Base-by-base conservation (phyloP, 352 stramenopile genomes). In the Thalassiosira exigua region DNA sequence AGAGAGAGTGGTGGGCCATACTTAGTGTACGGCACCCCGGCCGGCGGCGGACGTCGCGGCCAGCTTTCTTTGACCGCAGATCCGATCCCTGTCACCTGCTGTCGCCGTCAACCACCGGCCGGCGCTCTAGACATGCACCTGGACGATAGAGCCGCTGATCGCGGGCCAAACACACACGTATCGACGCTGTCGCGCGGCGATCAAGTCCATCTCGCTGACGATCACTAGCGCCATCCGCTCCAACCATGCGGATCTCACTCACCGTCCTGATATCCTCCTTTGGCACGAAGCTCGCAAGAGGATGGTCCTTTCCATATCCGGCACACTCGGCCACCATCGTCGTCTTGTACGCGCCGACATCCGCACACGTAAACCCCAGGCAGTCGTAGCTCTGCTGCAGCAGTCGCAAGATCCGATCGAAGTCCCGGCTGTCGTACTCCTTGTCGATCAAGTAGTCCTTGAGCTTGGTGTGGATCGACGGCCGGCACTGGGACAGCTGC, bases 301-400 rank as follows among this genome's bases (percentile, higher is more conserved):
- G 59, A 58, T 75, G 60, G n/a, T 58, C 62, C 12, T 29, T 1
- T 46, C 68, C 60, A 30, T 77, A 76, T 12, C 66, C 75, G 12
- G 56, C 57, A 65, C 75, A 79, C 50, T 79, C 51, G 33, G 69
- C 73, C 3, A 85, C 39, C 33, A 66, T 27, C 44, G 50, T 42
- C 22, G 48, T 51, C 1, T 66, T 68, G 30, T 78, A 85, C 32
- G 68, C 48, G 53, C 87, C 87, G 46, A 93, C 75, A 70, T 93
- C 85, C 19, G 67, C 39, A 65, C 87, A 93, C 4, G 61, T 81
- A 50, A 93, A 78, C 19, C 85, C 87, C 68, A 93, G 82, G 27
- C 87, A 93, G 56, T 86, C 68, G 52, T 89, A 90, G 7, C 78
- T 81, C 14, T 81, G 54, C 60, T 91, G 85, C 11, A 93, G 53